Conservation (phyloP, 1,284 basidiomycete species). For the Marasmius fiardii region DNA sequence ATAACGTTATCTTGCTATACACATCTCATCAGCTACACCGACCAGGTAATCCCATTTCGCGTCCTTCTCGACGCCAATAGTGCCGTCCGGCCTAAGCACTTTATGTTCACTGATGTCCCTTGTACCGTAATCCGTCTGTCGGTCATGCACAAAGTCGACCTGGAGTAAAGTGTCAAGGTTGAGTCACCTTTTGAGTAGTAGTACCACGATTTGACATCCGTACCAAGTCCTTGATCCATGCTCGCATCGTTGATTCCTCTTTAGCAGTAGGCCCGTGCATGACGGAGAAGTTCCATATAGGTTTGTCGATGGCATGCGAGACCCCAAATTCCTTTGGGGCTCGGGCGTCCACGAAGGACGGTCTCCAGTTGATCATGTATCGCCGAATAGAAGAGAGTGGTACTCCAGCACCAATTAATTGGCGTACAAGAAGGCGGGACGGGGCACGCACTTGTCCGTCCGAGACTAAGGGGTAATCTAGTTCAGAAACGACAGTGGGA, state of each 20-base stretch:
- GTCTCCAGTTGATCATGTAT: constrained; percentile 15
- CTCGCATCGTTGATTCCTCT: constrained; percentile 12
- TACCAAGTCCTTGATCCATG: constrained; percentile 14
- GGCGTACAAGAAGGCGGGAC: constrained; percentile 11
- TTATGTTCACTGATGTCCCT: constrained; percentile 11
- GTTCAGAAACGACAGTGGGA: background rate
- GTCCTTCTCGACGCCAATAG: constrained; percentile 13
- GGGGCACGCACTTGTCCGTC: constrained; percentile 16
- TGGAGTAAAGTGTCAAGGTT: background rate
- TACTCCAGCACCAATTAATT: constrained; percentile 12
- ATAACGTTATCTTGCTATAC: constrained; percentile 4
- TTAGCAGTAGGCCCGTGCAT: constrained; percentile 14
- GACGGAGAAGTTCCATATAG: constrained; percentile 16
- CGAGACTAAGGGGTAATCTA: constrained; percentile 6
- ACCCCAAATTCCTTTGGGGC: constrained; percentile 13
- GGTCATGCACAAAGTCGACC: constrained; percentile 11
- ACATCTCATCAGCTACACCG: constrained; percentile 13
- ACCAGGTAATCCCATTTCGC: constrained; percentile 13
- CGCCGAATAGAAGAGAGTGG: constrained; percentile 12
- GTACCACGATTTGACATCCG: background rate
- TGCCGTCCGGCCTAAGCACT: constrained; percentile 9
- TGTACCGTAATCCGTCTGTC: constrained; percentile 11
- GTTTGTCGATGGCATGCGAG: constrained; percentile 14
- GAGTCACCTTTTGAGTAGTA: background rate
- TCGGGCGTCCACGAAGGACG: constrained; percentile 7